Conservation (phyloP, 169 alveolate species). For the Plasmodium falciparum region DNA sequence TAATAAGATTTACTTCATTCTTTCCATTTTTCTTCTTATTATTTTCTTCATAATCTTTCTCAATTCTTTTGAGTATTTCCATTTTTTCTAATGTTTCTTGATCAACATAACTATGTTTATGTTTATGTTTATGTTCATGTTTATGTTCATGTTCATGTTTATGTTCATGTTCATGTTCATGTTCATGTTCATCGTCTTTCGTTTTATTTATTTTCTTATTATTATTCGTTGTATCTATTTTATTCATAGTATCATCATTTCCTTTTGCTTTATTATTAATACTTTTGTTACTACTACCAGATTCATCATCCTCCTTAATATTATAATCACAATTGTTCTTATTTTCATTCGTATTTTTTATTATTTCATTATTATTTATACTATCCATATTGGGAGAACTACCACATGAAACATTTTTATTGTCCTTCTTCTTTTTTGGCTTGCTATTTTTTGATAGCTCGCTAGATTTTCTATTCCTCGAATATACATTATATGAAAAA, state of each 20-base stretch:
- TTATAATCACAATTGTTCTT: background rate
- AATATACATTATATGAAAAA: background rate
- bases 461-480: background rate
- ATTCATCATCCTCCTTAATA: conserved; percentile 12
- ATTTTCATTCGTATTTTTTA: conserved; percentile 12
- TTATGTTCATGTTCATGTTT: background rate
- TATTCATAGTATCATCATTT: background rate
- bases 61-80: conserved; percentile 15
- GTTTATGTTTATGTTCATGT: background rate
- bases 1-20: background rate
- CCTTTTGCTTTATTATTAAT: background rate
- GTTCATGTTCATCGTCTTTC: background rate
- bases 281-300: background rate
- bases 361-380: conserved; percentile 23
- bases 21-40: background rate
- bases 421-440: no score
- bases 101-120: background rate
- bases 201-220: conserved; percentile 3
- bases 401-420: background rate
- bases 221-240: background rate
- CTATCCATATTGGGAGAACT: background rate
- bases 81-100: conserved; percentile 1
- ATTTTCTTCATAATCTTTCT: conserved; percentile 10
- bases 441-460: conserved; percentile 11
- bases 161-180: background rate